A percentile compares a stretch with the other conserved stretches of the same genome.
Evolutionary conservation across 768 basidiomycete genomes (phyloP).

Genomic region (Pleurotus citrinopileatus): DNA sequence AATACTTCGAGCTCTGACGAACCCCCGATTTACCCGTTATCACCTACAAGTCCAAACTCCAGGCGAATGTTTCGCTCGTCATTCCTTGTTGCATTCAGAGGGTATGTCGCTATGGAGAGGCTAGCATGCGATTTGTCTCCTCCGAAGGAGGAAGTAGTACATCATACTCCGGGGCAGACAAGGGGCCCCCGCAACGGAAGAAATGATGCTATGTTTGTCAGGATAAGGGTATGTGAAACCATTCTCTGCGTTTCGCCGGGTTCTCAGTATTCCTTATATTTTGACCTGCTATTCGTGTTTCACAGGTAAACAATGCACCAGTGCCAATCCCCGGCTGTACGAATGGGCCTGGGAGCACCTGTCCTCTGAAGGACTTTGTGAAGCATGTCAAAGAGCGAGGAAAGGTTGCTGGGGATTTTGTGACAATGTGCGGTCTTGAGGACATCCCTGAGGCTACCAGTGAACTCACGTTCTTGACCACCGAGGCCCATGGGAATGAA

Average conservation of each 20-base stretch:
- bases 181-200: constrained; percentile 1
- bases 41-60: constrained; percentile 24
- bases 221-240: constrained; percentile 27
- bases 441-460: constrained; percentile 22
- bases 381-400: constrained; percentile 26
- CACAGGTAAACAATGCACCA: constrained; percentile 37
- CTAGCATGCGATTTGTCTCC: constrained; percentile 26
- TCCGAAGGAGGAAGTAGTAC: constrained; percentile 9
- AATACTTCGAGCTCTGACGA: constrained; percentile 27
- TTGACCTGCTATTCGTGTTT: too few species aligned
- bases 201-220: constrained; percentile 25
- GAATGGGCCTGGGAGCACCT: constrained; percentile 36
- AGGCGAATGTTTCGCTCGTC: constrained; percentile 35
- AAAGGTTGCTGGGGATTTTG: constrained; percentile 32
- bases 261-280: background rate
- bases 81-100: constrained; percentile 37
- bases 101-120: constrained; percentile 39
- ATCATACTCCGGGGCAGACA: constrained; percentile 18
- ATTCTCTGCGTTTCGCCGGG: background rate
- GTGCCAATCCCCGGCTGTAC: constrained; percentile 37
- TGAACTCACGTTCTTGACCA: constrained; percentile 22
- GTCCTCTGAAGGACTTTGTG: constrained; percentile 32
- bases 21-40: constrained; percentile 33
- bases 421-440: constrained; percentile 31
- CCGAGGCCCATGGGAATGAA: constrained; percentile 11